Evolutionary conservation across 352 stramenopile genomes (phyloP).

Genomic region (Pythium coloratum): DNA sequence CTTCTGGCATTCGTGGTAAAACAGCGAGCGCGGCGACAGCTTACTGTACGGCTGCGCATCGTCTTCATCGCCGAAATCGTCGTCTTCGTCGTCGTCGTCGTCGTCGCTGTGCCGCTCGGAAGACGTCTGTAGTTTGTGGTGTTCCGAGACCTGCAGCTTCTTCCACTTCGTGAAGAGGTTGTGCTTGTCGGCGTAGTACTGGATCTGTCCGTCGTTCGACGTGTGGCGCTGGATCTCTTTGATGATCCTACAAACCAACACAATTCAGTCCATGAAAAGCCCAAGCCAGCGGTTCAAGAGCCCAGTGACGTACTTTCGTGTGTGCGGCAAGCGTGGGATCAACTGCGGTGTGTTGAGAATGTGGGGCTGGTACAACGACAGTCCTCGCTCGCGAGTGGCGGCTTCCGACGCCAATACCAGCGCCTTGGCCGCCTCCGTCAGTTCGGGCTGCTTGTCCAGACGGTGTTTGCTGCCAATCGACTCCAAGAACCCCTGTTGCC

Average conservation of each 20-base stretch:
- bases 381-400: conserved; percentile 12
- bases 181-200: conserved; percentile 68
- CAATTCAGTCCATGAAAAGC: background rate
- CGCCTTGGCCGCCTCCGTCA: background rate
- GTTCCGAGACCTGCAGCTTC: conserved; percentile 55
- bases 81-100: background rate
- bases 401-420: background rate
- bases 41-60: conserved; percentile 25
- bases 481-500: conserved; percentile 24
- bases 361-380: conserved; percentile 33
- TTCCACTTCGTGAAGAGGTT: conserved; percentile 80
- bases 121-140: conserved; percentile 37
- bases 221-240: conserved; percentile 62
- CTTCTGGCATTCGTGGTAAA: conserved; percentile 64
- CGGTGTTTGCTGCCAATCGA: conserved; percentile 14
- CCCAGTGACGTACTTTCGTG: conserved; percentile 46
- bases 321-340: conserved; percentile 59
- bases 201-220: conserved; percentile 55
- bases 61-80: conserved; percentile 13
- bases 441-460: background rate
- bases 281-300: background rate
- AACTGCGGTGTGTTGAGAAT: conserved; percentile 36
- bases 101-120: conserved; percentile 10
- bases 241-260: conserved; percentile 39
- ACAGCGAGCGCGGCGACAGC: conserved; percentile 65